Conservation (phyloP, 441 rosid species). For the Gossypium trilobum region DNA sequence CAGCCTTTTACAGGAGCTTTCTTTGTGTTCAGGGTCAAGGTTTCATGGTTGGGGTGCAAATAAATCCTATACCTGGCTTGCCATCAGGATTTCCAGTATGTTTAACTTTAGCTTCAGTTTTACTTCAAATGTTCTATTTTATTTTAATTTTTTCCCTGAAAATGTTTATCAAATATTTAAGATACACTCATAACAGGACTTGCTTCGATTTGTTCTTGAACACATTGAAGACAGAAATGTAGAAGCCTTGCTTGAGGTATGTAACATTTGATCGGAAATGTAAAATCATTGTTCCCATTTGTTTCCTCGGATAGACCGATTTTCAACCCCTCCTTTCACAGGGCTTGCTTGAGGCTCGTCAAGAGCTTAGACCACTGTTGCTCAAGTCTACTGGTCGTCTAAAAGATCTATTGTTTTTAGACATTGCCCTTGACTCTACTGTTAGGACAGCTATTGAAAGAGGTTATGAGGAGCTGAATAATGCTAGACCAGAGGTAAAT, state of each 20-base stretch:
- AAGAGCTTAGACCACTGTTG: constrained; percentile 75
- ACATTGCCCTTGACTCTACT: constrained; percentile 86
- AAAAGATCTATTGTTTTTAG: constrained; percentile 88
- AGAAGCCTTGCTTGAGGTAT: constrained; percentile 85
- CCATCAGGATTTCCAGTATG: constrained; percentile 86
- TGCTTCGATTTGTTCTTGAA: constrained; percentile 70
- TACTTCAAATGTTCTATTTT: constrained; percentile 13
- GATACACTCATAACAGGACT: constrained; percentile 39
- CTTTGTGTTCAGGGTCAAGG: constrained; percentile 76
- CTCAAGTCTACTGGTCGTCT: constrained; percentile 63
- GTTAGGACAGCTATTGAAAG: constrained; percentile 94
- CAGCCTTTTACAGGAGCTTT: constrained; percentile 13
- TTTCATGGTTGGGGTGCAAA: constrained; percentile 97
- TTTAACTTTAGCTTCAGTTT: constrained; percentile 23
- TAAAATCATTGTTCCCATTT: neutral
- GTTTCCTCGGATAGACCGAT: neutral
- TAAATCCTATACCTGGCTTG: constrained; percentile 81
- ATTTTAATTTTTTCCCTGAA: neutral
- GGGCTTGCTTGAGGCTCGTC: constrained; percentile 97
- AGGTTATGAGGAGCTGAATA: constrained; percentile 74
- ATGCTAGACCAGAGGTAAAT: constrained; percentile 76
- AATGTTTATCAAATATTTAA: constrained; percentile 13
- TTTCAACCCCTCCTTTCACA: constrained; percentile 17
- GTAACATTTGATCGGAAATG: constrained; percentile 6
- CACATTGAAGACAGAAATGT: constrained; percentile 86